Evolutionary conservation across 2,329 filamentous ascomycete genomes (phyloP), one percentile per base, ranked within the genome.

Genomic region (Ceratocystis smalleyi): DNA sequence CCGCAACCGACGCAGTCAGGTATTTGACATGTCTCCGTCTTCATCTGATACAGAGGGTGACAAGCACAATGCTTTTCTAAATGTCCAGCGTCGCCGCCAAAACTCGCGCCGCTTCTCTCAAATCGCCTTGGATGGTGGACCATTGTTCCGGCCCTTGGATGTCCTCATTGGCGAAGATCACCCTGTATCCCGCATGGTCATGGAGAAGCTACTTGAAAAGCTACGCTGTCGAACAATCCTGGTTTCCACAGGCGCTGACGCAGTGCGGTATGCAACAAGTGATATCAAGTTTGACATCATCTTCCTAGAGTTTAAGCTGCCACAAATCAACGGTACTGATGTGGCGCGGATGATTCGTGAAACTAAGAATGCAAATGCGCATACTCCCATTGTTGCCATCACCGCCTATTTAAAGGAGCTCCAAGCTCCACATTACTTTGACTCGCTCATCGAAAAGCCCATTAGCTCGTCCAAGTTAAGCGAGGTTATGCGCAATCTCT

Each of bases 211-310:
- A 6, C 81, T 99, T 62, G 94, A 99, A 74, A 99, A 97, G 75
- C 78, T 97, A 43, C 87, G 90, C 43, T 99, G 94, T 71, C 88
- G 94, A 51, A 96, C 92, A 7, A 94, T 99, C 70, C 91, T 89
- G 2, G 92, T 94, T 3, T 82, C 86, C 2, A 96, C 91, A 69
- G 94, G 94, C 0, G 86, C 89, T 0, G 94, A 99, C 72, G 94
- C 92, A 10, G 87, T 96, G 70, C 85, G 92, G 24, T 96, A 94
- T 74, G 91, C 94, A 32, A 89, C 95, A 79, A 92, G 92, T 71
- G 92, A 97, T 72, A 92, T 99, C 72, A 95, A 97, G 71, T 99
- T 97, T 71, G 94, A 99, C 74, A 90, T 96, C 70, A 96, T 99
- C 72, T 94, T 99, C 79, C 92, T 96, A 74, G 94, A 99, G 75